Evolutionary conservation across 176 grass and related monocot genomes (phyloP), one percentile per base, ranked within the genome.

Genomic region (Elaeis guineensis): DNA sequence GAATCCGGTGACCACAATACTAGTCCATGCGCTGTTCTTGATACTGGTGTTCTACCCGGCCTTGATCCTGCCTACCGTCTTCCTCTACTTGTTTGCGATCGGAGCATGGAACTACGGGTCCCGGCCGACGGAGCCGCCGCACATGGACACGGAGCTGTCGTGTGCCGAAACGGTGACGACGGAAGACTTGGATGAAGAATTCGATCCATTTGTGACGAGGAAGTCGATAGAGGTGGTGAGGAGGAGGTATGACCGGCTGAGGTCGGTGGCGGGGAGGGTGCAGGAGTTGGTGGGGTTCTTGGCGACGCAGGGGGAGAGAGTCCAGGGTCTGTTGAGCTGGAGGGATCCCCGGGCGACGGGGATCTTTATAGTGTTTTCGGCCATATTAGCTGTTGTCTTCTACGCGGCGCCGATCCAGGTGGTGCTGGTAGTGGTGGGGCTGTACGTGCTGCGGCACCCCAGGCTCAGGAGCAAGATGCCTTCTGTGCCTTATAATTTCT

Each of bases 51-150:
- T 21, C 44, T 1, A 2, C 15, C 75, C 70, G 0, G 0, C 0
- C 1, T 4, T 52, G 21, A 24, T 78, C 54, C 16, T 78, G 2
- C 70, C 81, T 3, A 56, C 54, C 3, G 32, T 59, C 4, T 83
- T 83, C 60, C 28, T 83, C 16, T 70, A 60, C 81, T 17, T 83
- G 5, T 51, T 83, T 54, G 16, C 35, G n/a, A 6, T 35, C 21
- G 69, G 70, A 16, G 53, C 1, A 5, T 83, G 70, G 81, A 73
- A 63, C 14, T 72, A 30, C 28, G 23, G 58, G 17, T 29, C 9
- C 3, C 50, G 70, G 15, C 24, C 58, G 16, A 12, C 15, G 5
- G 18, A 4, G 21, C 70, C 58, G 12, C 7, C 51, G 18, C 50
- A 72, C 28, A 19, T 35, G 12, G 65, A 68, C 52, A 8, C 24